Conservation (phyloP, 805 yeast genomes). For the Tetrapisispora namnaoensis region DNA sequence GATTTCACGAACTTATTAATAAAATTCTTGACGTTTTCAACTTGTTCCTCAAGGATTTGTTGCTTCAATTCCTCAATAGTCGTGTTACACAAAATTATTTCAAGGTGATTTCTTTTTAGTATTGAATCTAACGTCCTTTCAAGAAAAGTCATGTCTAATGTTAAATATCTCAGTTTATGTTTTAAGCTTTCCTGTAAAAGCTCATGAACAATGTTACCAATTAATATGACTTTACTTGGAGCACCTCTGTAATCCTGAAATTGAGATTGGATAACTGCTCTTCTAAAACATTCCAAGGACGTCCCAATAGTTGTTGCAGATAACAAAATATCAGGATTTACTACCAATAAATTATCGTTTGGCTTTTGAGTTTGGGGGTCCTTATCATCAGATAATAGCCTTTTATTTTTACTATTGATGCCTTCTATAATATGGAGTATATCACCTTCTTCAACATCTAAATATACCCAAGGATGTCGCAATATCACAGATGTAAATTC, state of each 20-base stretch:
- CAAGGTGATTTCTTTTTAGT: slow-evolving; percentile 37
- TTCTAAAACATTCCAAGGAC: slow-evolving; percentile 62
- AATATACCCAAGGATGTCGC: slow-evolving; percentile 50
- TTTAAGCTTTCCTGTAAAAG: slow-evolving; percentile 46
- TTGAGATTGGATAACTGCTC: slow-evolving; percentile 50
- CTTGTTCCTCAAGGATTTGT: slow-evolving; percentile 37
- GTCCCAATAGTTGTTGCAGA: slow-evolving; percentile 79
- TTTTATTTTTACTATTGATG: slow-evolving; percentile 21
- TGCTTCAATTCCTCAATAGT: slow-evolving; percentile 35
- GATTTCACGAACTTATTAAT: slow-evolving; percentile 36
- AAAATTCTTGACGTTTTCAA: slow-evolving; percentile 46
- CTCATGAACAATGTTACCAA: slow-evolving; percentile 79
- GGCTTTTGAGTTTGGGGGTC: slow-evolving; percentile 23
- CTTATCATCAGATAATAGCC: slow-evolving; percentile 23
- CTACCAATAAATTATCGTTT: slow-evolving; percentile 51
- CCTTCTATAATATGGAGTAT: slow-evolving; percentile 51
- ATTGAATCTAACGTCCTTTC: slow-evolving; percentile 30
- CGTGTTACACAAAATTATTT: slow-evolving; percentile 47
- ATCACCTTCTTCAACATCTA: slow-evolving; percentile 43
- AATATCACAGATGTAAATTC: slow-evolving; percentile 36
- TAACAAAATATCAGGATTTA: slow-evolving; percentile 75
- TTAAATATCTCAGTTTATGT: slow-evolving; percentile 22
- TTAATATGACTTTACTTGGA: slow-evolving; percentile 51
- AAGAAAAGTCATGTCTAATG: slow-evolving; percentile 22
- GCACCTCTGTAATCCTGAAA: slow-evolving; percentile 51